Conservation (phyloP, 768 basidiomycete genomes). For the Suillus variegatus region DNA sequence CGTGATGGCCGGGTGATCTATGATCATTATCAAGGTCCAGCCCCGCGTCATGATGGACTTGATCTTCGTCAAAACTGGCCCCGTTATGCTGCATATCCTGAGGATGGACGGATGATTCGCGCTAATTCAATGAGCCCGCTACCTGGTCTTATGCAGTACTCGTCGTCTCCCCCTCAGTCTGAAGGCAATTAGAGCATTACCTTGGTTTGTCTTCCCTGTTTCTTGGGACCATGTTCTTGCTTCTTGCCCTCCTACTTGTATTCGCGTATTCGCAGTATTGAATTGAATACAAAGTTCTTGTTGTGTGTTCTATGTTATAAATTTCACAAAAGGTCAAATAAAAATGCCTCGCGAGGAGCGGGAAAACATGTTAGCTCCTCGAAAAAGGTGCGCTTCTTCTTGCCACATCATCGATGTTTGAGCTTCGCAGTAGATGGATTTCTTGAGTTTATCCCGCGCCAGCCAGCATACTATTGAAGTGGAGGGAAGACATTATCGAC, state of each 20-base stretch:
- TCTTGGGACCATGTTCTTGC: neutral
- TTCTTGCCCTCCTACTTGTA: neutral
- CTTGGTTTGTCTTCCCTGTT: neutral
- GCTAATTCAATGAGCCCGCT: neutral
- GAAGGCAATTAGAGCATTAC: neutral
- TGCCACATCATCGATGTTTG: no score
- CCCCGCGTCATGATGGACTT: neutral
- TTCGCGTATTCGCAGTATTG: neutral
- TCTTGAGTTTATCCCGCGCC: no score
- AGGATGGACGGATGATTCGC: neutral
- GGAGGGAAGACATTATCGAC: no score
- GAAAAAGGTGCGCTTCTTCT: neutral
- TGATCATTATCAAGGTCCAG: neutral
- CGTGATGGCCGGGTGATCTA: neutral
- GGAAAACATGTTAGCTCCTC: neutral
- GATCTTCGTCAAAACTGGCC: neutral
- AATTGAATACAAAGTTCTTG: neutral
- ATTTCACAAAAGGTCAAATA: slow-evolving; percentile 1
- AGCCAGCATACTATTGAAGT: no score
- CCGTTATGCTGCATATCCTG: neutral
- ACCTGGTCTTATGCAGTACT: neutral
- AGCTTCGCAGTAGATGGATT: no score
- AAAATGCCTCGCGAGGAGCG: neutral
- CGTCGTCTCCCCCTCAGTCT: neutral
- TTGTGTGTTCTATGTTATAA: slow-evolving; percentile 1